These are phyloP conservation scores for Cladosporium sp. DNA, from an alignment of 2,329 filamentous ascomycete genomes.

Conservation along the genomic window DNA sequence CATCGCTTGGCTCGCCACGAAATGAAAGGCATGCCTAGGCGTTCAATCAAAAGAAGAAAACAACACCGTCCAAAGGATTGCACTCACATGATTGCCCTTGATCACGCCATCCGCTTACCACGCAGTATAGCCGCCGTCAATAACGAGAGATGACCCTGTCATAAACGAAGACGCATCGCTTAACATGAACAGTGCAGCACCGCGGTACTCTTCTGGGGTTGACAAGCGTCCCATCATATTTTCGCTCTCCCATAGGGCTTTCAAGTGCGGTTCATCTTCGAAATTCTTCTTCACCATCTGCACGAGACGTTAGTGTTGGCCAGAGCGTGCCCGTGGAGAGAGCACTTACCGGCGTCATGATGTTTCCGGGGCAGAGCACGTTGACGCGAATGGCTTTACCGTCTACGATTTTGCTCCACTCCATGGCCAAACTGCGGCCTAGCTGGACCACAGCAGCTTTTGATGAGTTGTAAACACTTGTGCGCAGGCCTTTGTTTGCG, in stretches of 20 bases:
- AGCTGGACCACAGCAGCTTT: slow-evolving; percentile 53
- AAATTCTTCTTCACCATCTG: slow-evolving; percentile 32
- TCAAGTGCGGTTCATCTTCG: slow-evolving; percentile 25
- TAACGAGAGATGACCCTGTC: slow-evolving; percentile 25
- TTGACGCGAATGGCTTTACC: slow-evolving; percentile 30
- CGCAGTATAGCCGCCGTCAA: slow-evolving; percentile 27
- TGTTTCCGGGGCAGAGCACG: slow-evolving; percentile 30
- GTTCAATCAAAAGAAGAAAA: no score
- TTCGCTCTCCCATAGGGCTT: slow-evolving; percentile 26
- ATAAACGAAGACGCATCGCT: slow-evolving; percentile 25
- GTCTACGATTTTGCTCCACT: slow-evolving; percentile 43
- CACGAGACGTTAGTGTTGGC: background rate
- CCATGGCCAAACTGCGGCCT: slow-evolving; percentile 47
- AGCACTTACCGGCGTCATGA: slow-evolving; percentile 27
- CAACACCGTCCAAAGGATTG: no score
- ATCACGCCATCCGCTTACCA: slow-evolving; percentile 15
- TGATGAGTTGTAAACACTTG: slow-evolving; percentile 46
- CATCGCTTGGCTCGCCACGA: no score
- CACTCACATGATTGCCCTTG: no score
- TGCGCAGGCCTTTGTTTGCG: slow-evolving; percentile 40
- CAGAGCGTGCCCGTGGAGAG: background rate
- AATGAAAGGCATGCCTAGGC: no score
- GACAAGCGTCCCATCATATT: slow-evolving; percentile 32
- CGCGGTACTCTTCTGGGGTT: slow-evolving; percentile 27
- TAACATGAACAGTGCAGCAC: slow-evolving; percentile 29